These are phyloP conservation scores for Aaosphaeria arxii DNA, from an alignment of 2,329 filamentous ascomycete genomes.

Conservation along the genomic window DNA sequence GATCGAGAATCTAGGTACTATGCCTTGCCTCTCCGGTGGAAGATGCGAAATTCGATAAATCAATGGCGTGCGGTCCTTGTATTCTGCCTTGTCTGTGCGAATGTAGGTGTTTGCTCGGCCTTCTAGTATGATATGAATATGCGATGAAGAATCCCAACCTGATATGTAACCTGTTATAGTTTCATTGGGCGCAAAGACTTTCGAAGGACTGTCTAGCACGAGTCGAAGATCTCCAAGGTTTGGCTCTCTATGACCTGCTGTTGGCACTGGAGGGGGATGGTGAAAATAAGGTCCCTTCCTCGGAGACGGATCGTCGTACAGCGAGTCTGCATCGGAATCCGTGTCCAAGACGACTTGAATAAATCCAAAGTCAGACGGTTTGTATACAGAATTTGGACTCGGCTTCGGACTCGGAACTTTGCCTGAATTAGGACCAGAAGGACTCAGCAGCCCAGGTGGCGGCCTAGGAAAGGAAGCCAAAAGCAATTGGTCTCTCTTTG, in stretches of 20 bases:
- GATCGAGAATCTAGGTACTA: conserved; percentile 8
- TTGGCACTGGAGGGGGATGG: too few species aligned
- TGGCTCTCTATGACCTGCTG: neutral
- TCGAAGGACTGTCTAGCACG: conserved; percentile 8
- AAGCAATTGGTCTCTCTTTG: conserved; percentile 5
- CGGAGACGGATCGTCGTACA: neutral
- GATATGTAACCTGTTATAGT: conserved; percentile 10
- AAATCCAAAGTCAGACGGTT: conserved; percentile 10
- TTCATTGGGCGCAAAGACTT: conserved; percentile 7
- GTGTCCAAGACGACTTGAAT: conserved; percentile 5
- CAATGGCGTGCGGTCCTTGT: conserved; percentile 7
- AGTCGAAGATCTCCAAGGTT: conserved; percentile 4
- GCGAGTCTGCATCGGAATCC: neutral
- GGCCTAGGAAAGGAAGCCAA: conserved; percentile 12
- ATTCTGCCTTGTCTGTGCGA: conserved; percentile 2
- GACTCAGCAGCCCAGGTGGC: conserved; percentile 1
- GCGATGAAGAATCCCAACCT: conserved; percentile 6
- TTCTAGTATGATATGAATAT: conserved; percentile 11
- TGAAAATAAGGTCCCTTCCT: neutral
- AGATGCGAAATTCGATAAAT: conserved; percentile 7
- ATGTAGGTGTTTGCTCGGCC: conserved; percentile 8
- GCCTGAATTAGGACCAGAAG: neutral
- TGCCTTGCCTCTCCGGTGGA: neutral
- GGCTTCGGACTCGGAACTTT: conserved; percentile 1
- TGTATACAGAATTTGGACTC: conserved; percentile 1